phyloP scores from a whole-genome alignment of 495 filamentous ascomycete species.

The Penicillium simplicissimum region DNA sequence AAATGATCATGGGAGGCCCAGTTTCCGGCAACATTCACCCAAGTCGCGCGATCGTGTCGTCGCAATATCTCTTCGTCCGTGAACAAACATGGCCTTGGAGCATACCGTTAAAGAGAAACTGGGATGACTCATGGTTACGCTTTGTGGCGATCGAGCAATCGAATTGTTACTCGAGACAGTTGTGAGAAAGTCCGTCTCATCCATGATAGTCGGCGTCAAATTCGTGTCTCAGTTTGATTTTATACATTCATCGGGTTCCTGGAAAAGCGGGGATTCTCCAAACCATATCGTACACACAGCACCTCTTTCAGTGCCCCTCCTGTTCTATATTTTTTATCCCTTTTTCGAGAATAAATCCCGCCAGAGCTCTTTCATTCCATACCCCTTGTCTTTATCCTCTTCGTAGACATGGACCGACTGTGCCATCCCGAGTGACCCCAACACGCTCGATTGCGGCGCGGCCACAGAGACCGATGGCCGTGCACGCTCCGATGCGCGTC shows the following conservation, averaged over 20 bases:
- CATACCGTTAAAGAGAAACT: background rate
- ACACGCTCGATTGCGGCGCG: slow-evolving; percentile 39
- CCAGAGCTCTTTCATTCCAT: slow-evolving; percentile 89
- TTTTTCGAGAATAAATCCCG: slow-evolving; percentile 66
- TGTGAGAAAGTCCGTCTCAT: background rate
- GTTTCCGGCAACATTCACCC: no score
- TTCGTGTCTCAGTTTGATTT: background rate
- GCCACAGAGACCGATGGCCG: slow-evolving; percentile 28
- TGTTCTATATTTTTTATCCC: background rate
- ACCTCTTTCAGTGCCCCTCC: background rate
- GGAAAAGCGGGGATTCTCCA: background rate
- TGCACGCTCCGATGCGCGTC: slow-evolving; percentile 59
- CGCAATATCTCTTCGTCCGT: no score
- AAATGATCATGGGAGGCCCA: no score
- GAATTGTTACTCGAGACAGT: background rate
- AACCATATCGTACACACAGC: background rate
- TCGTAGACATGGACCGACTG: slow-evolving; percentile 66
- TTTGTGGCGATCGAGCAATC: background rate
- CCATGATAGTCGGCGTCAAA: background rate
- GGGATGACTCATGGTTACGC: background rate
- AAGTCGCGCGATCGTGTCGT: no score
- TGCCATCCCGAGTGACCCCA: slow-evolving; percentile 54
- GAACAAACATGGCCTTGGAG: background rate
- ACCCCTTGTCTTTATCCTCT: slow-evolving; percentile 63
- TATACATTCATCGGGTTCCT: background rate